Evolutionary conservation across 371 early-diverging fungal species (phyloP), one percentile per base, ranked within the genome.

Genomic region (Syncephalastrum racemosum): DNA sequence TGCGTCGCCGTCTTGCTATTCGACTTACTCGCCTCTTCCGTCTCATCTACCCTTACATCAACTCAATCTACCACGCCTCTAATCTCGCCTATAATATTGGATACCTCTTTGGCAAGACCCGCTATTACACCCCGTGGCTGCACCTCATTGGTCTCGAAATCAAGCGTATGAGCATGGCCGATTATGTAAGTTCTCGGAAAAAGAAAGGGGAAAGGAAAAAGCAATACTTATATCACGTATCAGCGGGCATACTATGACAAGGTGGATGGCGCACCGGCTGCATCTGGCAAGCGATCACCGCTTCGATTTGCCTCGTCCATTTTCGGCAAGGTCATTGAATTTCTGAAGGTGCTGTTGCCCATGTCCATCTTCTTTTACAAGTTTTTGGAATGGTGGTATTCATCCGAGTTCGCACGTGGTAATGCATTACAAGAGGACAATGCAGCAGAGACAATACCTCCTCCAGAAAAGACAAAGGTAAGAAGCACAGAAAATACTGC

Each of bases 331-430:
- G 80, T 83, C 0, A 72, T 93, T 36, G 89, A 90, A 45, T 76
- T 85, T 54, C 78, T 93, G 39, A 88, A 90, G 58, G 80, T 86
- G 3, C 60, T 88, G 7, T 66, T 96, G 53, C 96, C 95, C 24
- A 83, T 92, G 83, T 87, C 92, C 0, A 90, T 96, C 43, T 93
- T 95, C 77, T 88, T 93, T 59, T 93, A 89, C 80, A 91, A 90
- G 58, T 96, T 96, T 60, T 64, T 94, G 62, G 96, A 95, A 71
- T 95, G 97, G 96, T 95, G 95, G 95, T 92, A 93, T 63, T 79
- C 87, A 7, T 89, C 91, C 10, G 91, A 90, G 56, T 88, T 76
- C 62, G 66, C 82, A 55, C 67, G 79, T 61, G 70, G 65, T 19
- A 56, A 67, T 54, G 46, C 70, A 50, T 40, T 69, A 68, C 55